Percentiles rank a stretch among this genome's conserved stretches.
Conservation (phyloP, 768 basidiomycete species). For the Boletus rex-veris region DNA sequence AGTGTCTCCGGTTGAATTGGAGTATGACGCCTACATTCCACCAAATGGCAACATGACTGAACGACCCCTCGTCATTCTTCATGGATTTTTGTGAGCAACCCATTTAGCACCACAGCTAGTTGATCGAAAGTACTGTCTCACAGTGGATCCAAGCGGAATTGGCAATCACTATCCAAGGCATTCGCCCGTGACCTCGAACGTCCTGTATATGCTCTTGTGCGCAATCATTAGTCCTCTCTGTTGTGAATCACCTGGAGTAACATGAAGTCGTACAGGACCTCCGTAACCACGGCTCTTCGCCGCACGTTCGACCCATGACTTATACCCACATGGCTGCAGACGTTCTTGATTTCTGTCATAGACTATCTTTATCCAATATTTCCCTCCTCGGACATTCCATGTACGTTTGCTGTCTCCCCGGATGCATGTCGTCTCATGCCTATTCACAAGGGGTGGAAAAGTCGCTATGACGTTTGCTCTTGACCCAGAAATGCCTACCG, state of each 20-base stretch:
- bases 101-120: background rate
- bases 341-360: conserved; percentile 61
- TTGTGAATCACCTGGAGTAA: background rate
- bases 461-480: conserved; percentile 70
- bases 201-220: conserved; percentile 72
- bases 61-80: conserved; percentile 53
- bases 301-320: conserved; percentile 68
- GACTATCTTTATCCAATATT: conserved; percentile 53
- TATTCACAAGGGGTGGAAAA: conserved; percentile 71
- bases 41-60: conserved; percentile 30
- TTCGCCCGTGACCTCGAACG: conserved; percentile 61
- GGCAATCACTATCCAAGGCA: conserved; percentile 75
- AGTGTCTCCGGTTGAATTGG: conserved; percentile 26
- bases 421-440: background rate
- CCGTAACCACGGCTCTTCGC: conserved; percentile 86
- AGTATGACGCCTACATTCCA: conserved; percentile 32
- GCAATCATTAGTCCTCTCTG: conserved; percentile 8
- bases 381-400: conserved; percentile 89
- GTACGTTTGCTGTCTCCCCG: conserved; percentile 41
- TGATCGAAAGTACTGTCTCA: background rate
- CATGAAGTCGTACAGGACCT: conserved; percentile 55
- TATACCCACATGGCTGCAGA: conserved; percentile 81
- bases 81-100: conserved; percentile 57
- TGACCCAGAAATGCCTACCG: conserved; percentile 38
- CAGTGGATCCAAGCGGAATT: conserved; percentile 89